A percentile compares a stretch with the other conserved stretches of the same genome.
Conservation (phyloP, 345 rosid genomes). For the Geranium rotundifolium region DNA sequence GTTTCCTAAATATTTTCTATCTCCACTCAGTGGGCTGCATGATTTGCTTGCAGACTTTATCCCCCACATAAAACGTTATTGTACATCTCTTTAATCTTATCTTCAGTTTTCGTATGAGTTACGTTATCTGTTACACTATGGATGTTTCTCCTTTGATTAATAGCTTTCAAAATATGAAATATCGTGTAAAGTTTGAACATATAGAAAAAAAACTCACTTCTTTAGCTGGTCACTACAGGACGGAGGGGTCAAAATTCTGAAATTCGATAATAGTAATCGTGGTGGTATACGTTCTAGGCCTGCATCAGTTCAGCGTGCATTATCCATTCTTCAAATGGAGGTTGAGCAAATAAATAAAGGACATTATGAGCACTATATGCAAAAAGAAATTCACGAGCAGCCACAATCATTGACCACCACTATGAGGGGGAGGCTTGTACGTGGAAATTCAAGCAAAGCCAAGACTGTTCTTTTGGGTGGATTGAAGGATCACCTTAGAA, state of each 20-base stretch:
- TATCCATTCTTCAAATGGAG: slow-evolving; percentile 89
- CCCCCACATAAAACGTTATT: too few species aligned
- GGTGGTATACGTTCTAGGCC: slow-evolving; percentile 46
- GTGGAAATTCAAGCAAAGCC: slow-evolving; percentile 71
- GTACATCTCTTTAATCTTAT: too few species aligned
- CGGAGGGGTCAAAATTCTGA: slow-evolving; percentile 74
- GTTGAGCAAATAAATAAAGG: slow-evolving; percentile 97
- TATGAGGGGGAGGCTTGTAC: slow-evolving; percentile 93
- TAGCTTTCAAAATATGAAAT: too few species aligned
- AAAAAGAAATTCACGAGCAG: slow-evolving; percentile 97
- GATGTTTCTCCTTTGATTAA: too few species aligned
- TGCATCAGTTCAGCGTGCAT: slow-evolving; percentile 87
- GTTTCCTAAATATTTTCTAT: too few species aligned
- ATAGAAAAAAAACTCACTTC: not conserved
- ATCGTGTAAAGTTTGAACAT: too few species aligned
- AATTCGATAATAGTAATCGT: slow-evolving; percentile 56
- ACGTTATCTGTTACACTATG: too few species aligned
- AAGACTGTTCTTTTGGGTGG: slow-evolving; percentile 93
- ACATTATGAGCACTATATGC: slow-evolving; percentile 85
- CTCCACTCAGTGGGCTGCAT: too few species aligned
- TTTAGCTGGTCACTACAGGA: slow-evolving; percentile 34
- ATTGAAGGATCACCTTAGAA: slow-evolving; percentile 82
- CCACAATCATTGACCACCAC: slow-evolving; percentile 93
- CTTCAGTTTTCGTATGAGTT: too few species aligned
- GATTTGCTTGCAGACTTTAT: too few species aligned